phyloP scores from a whole-genome alignment of 1,139 yeast species.

The Diutina pseudorugosa region DNA sequence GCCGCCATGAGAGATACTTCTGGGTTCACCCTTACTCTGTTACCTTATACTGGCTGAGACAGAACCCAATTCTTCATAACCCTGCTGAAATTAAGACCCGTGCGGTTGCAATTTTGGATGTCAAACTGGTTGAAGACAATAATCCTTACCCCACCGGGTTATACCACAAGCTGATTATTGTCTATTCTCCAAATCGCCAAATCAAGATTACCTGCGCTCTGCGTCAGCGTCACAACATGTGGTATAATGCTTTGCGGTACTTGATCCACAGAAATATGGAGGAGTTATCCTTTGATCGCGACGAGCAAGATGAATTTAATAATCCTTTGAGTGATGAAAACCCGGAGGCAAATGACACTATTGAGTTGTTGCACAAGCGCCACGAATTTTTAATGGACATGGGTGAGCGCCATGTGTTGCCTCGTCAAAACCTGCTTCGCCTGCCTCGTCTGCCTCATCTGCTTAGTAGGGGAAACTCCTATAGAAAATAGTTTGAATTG shows the following conservation, averaged over 20 bases:
- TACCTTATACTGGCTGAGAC: conserved; percentile 81
- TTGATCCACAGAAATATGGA: conserved; percentile 59
- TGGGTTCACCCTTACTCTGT: conserved; percentile 95
- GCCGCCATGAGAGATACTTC: conserved; percentile 83
- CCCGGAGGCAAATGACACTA: not conserved
- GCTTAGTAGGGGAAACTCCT: not conserved
- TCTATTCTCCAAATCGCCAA: conserved; percentile 56
- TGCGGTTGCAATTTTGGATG: conserved; percentile 72
- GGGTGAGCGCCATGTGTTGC: not conserved
- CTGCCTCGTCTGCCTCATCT: not conserved
- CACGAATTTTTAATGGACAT: conserved; percentile 3
- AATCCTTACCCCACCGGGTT: conserved; percentile 88
- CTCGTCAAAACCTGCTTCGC: not conserved
- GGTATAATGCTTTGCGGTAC: conserved; percentile 80
- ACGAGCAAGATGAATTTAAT: not conserved
- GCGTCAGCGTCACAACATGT: conserved; percentile 78
- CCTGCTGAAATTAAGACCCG: conserved; percentile 56
- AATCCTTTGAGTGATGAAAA: not conserved
- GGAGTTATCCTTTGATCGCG: conserved; percentile 34
- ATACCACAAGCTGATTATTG: conserved; percentile 72
- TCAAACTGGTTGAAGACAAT: conserved; percentile 70
- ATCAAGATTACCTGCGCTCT: conserved; percentile 81
- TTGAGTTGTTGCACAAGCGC: not conserved
- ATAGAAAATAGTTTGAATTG: not conserved
- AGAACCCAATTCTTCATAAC: conserved; percentile 67